These are phyloP conservation scores for Eremochloa ophiuroides DNA, from an alignment of 176 grass and related monocot species.

Conservation along the genomic window DNA sequence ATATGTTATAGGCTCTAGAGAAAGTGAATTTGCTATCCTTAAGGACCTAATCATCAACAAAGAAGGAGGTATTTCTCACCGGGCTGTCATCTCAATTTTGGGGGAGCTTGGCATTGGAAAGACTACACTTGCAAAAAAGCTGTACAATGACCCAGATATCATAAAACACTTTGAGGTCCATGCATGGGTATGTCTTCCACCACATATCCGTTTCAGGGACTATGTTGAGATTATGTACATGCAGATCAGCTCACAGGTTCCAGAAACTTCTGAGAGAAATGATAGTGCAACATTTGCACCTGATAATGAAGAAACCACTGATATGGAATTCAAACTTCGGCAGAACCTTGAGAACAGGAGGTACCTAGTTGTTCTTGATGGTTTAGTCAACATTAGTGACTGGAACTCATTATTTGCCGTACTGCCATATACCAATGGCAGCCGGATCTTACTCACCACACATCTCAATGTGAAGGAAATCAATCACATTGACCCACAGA, in stretches of 20 bases:
- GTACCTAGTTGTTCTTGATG: conserved; percentile 47
- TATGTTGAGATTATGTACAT: conserved; percentile 34
- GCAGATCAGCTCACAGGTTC: conserved; percentile 33
- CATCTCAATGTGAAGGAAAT: conserved; percentile 40
- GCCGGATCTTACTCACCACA: conserved; percentile 40
- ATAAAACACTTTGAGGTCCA: conserved; percentile 38
- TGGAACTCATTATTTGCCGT: conserved; percentile 37
- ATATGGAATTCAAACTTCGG: conserved; percentile 12
- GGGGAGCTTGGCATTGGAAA: conserved; percentile 41
- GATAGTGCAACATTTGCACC: neutral
- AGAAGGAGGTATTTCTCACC: conserved; percentile 12
- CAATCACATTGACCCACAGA: conserved; percentile 26
- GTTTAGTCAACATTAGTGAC: conserved; percentile 30
- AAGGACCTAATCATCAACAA: conserved; percentile 32
- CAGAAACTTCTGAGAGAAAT: conserved; percentile 10
- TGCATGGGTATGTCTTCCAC: conserved; percentile 45
- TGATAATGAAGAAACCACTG: conserved; percentile 1
- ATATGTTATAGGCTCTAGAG: conserved; percentile 30
- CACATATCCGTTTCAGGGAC: conserved; percentile 32
- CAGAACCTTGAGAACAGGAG: conserved; percentile 14
- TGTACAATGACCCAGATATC: conserved; percentile 34
- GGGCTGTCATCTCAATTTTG: conserved; percentile 31
- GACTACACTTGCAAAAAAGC: conserved; percentile 36
- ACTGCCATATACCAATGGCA: conserved; percentile 32
- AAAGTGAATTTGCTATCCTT: conserved; percentile 33